Conservation (phyloP, 257 asterid species). For the Cruciata laevipes region DNA sequence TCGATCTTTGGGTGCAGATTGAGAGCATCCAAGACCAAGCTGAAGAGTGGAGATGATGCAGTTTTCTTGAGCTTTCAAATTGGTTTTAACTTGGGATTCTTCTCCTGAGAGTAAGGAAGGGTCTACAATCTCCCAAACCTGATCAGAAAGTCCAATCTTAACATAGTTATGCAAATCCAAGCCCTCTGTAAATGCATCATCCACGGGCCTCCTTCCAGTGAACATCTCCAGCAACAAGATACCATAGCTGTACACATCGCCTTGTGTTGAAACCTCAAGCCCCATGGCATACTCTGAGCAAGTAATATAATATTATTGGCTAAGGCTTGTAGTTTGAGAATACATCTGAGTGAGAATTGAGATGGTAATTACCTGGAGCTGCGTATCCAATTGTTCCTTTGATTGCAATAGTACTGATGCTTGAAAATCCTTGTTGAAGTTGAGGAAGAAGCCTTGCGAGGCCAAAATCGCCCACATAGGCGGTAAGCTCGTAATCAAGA, state of each 20-base stretch:
- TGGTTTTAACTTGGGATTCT: too few relatives aligned
- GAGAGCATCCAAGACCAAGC: too few relatives aligned
- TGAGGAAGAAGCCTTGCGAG: slow-evolving; percentile 36
- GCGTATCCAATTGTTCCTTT: slow-evolving; percentile 82
- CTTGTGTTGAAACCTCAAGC: slow-evolving; percentile 59
- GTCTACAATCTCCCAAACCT: too few relatives aligned
- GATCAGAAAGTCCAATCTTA: slow-evolving; percentile 21
- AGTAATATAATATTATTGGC: background rate
- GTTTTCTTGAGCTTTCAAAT: too few relatives aligned
- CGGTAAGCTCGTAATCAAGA: slow-evolving; percentile 60
- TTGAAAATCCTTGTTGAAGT: too few relatives aligned
- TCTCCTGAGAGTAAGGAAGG: too few relatives aligned
- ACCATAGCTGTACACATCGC: slow-evolving; percentile 74
- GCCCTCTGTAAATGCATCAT: slow-evolving; percentile 54
- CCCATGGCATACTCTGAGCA: slow-evolving; percentile 84
- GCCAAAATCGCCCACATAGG: slow-evolving; percentile 74
- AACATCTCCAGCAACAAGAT: slow-evolving; percentile 60
- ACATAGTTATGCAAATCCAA: slow-evolving; percentile 68
- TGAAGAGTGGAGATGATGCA: too few relatives aligned
- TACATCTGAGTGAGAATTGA: too few relatives aligned
- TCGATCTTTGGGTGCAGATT: too few relatives aligned
- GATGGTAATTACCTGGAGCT: slow-evolving; percentile 56
- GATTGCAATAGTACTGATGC: slow-evolving; percentile 8
- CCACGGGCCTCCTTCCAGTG: slow-evolving; percentile 65
- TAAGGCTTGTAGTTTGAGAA: too few relatives aligned